Evolutionary conservation across 202 grass and related monocot species (phyloP).

Genomic region (Schoenoplectus triqueter): DNA sequence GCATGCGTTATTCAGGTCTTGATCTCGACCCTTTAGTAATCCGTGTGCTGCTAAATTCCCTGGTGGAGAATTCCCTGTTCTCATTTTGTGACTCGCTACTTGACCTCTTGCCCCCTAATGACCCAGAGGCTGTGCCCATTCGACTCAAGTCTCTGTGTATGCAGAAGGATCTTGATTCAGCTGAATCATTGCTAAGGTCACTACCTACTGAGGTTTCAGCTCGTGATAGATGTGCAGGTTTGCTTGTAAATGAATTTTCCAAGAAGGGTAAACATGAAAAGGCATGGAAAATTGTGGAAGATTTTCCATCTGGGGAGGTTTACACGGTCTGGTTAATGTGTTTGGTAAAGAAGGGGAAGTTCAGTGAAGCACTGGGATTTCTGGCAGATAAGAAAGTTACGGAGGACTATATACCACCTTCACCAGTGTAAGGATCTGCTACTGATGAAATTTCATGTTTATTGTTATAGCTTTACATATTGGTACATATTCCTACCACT

Average conservation of each 20-base stretch:
- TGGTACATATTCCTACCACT: background rate
- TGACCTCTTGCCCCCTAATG: constrained; percentile 40
- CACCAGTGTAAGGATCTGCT: constrained; percentile 22
- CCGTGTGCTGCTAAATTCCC: constrained; percentile 79
- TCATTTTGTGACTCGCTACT: constrained; percentile 63
- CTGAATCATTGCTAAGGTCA: constrained; percentile 63
- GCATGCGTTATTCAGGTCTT: constrained; percentile 74
- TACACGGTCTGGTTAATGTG: constrained; percentile 65
- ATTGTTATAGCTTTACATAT: constrained; percentile 16
- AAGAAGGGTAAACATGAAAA: constrained; percentile 43
- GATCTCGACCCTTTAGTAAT: constrained; percentile 65
- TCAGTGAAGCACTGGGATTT: constrained; percentile 65
- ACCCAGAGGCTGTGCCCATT: constrained; percentile 51
- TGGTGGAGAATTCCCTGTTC: constrained; percentile 78
- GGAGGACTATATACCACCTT: constrained; percentile 74
- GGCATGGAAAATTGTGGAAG: constrained; percentile 61
- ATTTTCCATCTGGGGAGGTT: constrained; percentile 59
- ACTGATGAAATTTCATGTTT: background rate
- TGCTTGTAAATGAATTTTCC: constrained; percentile 53
- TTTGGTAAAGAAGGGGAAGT: constrained; percentile 48
- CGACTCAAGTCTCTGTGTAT: constrained; percentile 73
- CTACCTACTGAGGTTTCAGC: constrained; percentile 44
- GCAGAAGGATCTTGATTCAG: constrained; percentile 48
- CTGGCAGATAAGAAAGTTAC: constrained; percentile 65
- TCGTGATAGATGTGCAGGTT: constrained; percentile 44